phyloP scores from a whole-genome alignment of 2,329 filamentous ascomycete genomes.

The Talaromyces atroroseus region DNA sequence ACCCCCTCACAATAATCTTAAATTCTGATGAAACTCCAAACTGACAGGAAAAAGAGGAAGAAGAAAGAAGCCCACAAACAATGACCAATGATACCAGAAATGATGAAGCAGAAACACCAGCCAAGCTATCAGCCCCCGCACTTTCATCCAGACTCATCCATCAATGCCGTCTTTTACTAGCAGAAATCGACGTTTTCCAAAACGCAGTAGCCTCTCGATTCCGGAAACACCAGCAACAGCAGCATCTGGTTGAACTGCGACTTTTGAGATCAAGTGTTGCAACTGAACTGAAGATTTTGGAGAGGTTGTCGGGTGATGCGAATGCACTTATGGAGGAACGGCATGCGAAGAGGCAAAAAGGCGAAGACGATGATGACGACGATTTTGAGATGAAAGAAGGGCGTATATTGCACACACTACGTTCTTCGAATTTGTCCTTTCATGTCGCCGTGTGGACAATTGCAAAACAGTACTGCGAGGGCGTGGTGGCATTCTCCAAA shows the following conservation, averaged over 20 bases:
- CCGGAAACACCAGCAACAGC: constrained; percentile 37
- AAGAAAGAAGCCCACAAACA: background rate
- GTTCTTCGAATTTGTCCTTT: constrained; percentile 62
- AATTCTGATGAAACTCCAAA: background rate
- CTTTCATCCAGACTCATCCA: constrained; percentile 30
- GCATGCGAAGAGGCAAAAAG: background rate
- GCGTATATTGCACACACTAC: constrained; percentile 50
- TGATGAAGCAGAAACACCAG: background rate
- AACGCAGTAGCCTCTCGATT: constrained; percentile 33
- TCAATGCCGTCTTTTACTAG: constrained; percentile 38
- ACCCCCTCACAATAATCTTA: background rate
- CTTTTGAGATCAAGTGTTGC: constrained; percentile 45
- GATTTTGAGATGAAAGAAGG: constrained; percentile 18
- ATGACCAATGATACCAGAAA: background rate
- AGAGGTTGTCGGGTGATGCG: constrained; percentile 35
- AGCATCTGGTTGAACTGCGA: constrained; percentile 42
- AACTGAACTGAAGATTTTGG: constrained; percentile 45
- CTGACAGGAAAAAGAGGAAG: background rate
- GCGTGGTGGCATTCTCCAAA: constrained; percentile 54
- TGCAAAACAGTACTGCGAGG: constrained; percentile 50
- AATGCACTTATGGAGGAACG: constrained; percentile 7
- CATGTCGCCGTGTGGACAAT: constrained; percentile 59
- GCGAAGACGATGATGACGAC: constrained; percentile 18
- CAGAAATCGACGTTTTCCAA: constrained; percentile 44
- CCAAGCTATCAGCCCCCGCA: background rate